Evolutionary conservation across 768 basidiomycete species (phyloP).

Genomic region (Termitomyces sp.): DNA sequence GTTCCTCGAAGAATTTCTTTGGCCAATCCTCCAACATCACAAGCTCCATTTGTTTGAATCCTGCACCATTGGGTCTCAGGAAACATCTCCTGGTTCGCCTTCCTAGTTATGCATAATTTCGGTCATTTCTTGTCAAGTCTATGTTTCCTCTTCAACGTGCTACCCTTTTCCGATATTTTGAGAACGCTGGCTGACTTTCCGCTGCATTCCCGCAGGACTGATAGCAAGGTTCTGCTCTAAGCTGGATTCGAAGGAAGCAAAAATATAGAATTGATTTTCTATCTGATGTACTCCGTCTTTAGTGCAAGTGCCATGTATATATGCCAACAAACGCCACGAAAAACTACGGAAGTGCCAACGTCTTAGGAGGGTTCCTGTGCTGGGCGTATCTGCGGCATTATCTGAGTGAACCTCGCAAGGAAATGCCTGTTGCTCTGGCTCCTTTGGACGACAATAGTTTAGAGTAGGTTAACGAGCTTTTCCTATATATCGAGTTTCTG

Average conservation of each 20-base stretch:
- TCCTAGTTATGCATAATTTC: background rate
- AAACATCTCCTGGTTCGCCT: background rate
- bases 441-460: background rate
- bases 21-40: background rate
- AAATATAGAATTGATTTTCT: background rate
- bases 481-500: background rate
- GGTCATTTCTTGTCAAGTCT: background rate
- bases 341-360: background rate
- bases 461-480: background rate
- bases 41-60: background rate
- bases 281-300: background rate
- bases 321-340: background rate
- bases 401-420: background rate
- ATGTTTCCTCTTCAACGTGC: conserved; percentile 22
- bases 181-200: conserved; percentile 28
- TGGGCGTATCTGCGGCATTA: background rate
- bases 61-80: background rate
- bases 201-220: conserved; percentile 38
- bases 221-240: conserved; percentile 31
- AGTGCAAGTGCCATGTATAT: background rate
- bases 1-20: background rate
- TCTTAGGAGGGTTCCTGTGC: background rate
- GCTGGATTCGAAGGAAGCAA: background rate
- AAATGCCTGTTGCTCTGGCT: background rate
- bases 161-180: conserved; percentile 35